Evolutionary conservation across 331 rosid genomes (phyloP).

Genomic region (Malus hybrid): DNA sequence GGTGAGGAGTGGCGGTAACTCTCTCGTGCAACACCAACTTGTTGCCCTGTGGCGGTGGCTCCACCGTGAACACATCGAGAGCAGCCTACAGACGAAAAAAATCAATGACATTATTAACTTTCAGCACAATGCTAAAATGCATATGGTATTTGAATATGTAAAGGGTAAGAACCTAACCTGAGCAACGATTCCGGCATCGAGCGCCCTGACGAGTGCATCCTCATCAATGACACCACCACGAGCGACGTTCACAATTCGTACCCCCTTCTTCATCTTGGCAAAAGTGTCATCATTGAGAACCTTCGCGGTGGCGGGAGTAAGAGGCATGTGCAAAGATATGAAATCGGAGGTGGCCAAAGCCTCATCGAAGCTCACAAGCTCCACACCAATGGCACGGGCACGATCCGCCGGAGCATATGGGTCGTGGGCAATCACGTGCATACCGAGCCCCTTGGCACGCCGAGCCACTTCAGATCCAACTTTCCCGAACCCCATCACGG

Average conservation of each 20-base stretch:
- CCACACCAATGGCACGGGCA: constrained; percentile 85
- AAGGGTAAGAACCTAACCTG: constrained; percentile 42
- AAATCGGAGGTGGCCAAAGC: constrained; percentile 70
- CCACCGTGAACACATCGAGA: constrained; percentile 75
- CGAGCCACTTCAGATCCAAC: constrained; percentile 92
- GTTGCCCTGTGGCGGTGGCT: constrained; percentile 63
- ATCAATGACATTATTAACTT: not conserved
- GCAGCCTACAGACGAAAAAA: constrained; percentile 50
- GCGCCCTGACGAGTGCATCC: constrained; percentile 75
- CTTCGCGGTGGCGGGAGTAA: constrained; percentile 68
- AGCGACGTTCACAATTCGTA: constrained; percentile 84
- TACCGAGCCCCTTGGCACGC: constrained; percentile 88
- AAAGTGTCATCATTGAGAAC: constrained; percentile 71
- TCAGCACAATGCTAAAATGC: not conserved
- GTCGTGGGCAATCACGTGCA: constrained; percentile 83
- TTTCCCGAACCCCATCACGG: constrained; percentile 85
- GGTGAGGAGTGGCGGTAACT: constrained; percentile 85
- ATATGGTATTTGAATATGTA: not conserved
- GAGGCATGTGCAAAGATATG: constrained; percentile 92
- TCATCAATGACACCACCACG: constrained; percentile 93
- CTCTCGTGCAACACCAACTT: constrained; percentile 61
- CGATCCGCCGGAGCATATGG: constrained; percentile 87
- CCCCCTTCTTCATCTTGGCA: constrained; percentile 82
- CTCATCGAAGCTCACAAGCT: constrained; percentile 72
- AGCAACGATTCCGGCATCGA: constrained; percentile 74